phyloP scores from a whole-genome alignment of 2,329 filamentous ascomycete species.

The Colletotrichum incanum region DNA sequence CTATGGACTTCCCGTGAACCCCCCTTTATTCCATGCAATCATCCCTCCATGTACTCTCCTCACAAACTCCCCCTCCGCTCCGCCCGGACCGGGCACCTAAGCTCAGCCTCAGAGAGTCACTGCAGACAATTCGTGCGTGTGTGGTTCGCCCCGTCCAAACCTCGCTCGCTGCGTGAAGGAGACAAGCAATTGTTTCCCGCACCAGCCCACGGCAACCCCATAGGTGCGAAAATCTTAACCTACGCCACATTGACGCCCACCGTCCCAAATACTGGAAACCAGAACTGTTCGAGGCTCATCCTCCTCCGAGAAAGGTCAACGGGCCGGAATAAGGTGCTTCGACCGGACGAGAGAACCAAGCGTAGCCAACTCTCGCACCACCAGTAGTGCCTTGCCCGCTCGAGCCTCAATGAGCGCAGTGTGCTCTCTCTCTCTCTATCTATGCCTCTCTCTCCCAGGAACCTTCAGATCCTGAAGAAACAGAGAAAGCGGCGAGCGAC shows the following conservation, averaged over 20 bases:
- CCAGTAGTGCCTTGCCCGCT: neutral
- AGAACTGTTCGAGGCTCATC: constrained; percentile 28
- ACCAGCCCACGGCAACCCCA: neutral
- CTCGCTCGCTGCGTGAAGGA: too few species aligned
- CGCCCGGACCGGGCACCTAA: constrained; percentile 31
- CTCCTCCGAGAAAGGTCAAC: neutral
- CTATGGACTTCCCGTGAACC: neutral
- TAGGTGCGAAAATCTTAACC: constrained; percentile 8
- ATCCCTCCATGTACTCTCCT: neutral
- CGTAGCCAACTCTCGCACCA: neutral
- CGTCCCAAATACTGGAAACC: constrained; percentile 37
- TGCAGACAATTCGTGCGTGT: neutral
- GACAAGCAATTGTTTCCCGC: neutral
- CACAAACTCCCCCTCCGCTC: constrained; percentile 23
- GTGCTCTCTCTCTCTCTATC: too few species aligned
- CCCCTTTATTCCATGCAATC: neutral
- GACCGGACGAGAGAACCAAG: constrained; percentile 1
- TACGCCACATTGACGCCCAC: constrained; percentile 39
- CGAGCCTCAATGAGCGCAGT: neutral
- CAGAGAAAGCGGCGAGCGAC: constrained; percentile 11
- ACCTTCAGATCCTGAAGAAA: neutral
- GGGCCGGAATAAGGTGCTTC: constrained; percentile 2
- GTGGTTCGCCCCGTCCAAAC: neutral
- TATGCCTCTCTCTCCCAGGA: neutral
- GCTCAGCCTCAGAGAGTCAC: constrained; percentile 35